phyloP scores from a whole-genome alignment of 2,329 filamentous ascomycete species.

The Rhexocercosporidium sp. region DNA sequence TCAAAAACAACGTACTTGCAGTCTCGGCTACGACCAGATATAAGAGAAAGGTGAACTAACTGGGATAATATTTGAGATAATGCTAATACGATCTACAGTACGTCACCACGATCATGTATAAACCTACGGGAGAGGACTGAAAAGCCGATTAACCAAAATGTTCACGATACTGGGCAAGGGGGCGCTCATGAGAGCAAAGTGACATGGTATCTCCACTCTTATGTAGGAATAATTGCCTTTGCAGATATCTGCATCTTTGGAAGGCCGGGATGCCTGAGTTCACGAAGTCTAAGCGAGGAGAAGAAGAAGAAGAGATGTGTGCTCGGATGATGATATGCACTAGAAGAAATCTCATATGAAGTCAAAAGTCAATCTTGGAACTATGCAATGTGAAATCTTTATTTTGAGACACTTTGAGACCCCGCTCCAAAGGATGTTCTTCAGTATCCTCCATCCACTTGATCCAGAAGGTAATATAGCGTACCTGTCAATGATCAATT shows the following conservation, averaged over 20 bases:
- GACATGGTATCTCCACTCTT: neutral
- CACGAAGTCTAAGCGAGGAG: neutral
- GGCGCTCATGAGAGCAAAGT: neutral
- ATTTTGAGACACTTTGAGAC: too few species aligned
- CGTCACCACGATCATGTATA: conserved; percentile 97
- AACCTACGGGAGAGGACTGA: conserved; percentile 67
- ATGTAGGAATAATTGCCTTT: conserved; percentile 2
- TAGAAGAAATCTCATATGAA: conserved; percentile 1
- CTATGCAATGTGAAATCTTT: neutral
- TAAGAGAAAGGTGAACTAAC: conserved; percentile 77
- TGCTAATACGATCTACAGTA: conserved; percentile 65
- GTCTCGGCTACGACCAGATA: conserved; percentile 98
- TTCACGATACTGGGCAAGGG: neutral
- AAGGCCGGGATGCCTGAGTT: neutral
- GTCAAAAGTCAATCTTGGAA: neutral
- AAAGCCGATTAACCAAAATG: neutral
- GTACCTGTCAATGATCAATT: too few species aligned
- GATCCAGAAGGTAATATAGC: too few species aligned
- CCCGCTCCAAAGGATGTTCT: neutral
- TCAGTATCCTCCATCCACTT: neutral
- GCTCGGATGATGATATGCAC: neutral
- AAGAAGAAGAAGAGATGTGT: neutral
- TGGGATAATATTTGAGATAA: neutral
- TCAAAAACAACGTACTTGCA: conserved; percentile 93
- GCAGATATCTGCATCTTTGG: conserved; percentile 6